phyloP scores from a whole-genome alignment of 352 stramenopile genomes.

The Pythium graminicola region DNA sequence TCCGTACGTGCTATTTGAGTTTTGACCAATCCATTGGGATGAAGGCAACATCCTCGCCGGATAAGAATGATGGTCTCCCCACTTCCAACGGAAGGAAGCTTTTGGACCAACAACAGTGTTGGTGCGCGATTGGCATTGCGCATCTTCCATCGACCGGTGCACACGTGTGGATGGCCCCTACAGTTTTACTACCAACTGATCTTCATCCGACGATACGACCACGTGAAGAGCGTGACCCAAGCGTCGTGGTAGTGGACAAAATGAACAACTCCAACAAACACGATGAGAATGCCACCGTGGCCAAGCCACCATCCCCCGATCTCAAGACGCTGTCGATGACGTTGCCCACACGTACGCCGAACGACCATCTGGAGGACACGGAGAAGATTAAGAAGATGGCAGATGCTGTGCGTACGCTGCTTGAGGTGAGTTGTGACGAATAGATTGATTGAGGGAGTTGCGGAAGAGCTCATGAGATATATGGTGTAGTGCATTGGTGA shows the following conservation, averaged over 20 bases:
- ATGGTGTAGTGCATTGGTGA: constrained; percentile 87
- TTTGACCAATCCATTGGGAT: background rate
- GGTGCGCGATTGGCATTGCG: too few relatives aligned
- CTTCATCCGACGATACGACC: constrained; percentile 7
- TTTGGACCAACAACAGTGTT: background rate
- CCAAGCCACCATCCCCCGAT: constrained; percentile 3
- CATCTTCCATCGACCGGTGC: constrained; percentile 10
- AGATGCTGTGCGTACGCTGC: constrained; percentile 87
- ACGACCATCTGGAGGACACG: constrained; percentile 70
- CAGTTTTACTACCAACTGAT: constrained; percentile 13
- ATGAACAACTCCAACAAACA: constrained; percentile 36
- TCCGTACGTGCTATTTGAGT: background rate
- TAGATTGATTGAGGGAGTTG: background rate
- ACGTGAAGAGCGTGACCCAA: constrained; percentile 8
- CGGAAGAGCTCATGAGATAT: constrained; percentile 1
- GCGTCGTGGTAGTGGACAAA: background rate
- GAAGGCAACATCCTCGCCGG: constrained; percentile 1
- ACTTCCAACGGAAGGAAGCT: background rate
- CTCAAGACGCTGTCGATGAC: constrained; percentile 59
- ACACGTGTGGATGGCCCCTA: constrained; percentile 17
- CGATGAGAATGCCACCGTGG: background rate
- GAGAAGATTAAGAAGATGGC: constrained; percentile 91
- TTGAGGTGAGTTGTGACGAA: constrained; percentile 62
- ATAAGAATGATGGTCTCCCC: constrained; percentile 11
- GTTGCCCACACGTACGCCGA: constrained; percentile 39